Conservation (phyloP, 371 early-diverging fungal genomes). For the Mucor saturninus region DNA sequence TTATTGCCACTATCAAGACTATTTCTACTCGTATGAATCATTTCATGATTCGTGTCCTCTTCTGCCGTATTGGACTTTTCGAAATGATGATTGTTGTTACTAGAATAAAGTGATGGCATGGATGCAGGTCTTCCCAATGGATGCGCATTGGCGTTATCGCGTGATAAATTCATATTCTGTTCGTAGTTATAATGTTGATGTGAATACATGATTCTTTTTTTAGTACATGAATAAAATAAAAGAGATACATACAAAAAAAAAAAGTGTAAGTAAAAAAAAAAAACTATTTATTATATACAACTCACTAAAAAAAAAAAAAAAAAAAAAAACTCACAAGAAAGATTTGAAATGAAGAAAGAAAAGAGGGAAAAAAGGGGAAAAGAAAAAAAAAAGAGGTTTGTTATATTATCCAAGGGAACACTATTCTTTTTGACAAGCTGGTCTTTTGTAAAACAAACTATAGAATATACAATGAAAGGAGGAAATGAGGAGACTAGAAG, state of each 20-base stretch:
- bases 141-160: constrained; percentile 24
- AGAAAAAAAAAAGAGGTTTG: background rate
- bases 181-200: constrained; percentile 16
- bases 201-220: constrained; percentile 8
- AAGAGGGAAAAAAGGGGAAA: constrained; percentile 1
- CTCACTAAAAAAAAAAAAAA: background rate
- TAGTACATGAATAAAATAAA: too few species aligned
- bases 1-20: constrained; percentile 6
- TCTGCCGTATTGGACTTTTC: background rate
- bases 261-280: background rate
- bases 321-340: constrained; percentile 1
- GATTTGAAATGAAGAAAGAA: background rate
- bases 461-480: constrained; percentile 11
- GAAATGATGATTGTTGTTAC: background rate
- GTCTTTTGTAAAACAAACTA: constrained; percentile 8
- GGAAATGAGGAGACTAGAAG: constrained; percentile 1
- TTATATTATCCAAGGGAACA: constrained; percentile 9
- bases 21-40: background rate
- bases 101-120: constrained; percentile 17
- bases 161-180: constrained; percentile 9
- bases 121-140: constrained; percentile 30
- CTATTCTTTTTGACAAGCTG: constrained; percentile 22
- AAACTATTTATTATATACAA: too few species aligned
- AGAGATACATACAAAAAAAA: background rate
- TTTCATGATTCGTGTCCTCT: background rate